Conservation (phyloP, 2,329 filamentous ascomycete genomes). For the Fusarium drepaniforme region DNA sequence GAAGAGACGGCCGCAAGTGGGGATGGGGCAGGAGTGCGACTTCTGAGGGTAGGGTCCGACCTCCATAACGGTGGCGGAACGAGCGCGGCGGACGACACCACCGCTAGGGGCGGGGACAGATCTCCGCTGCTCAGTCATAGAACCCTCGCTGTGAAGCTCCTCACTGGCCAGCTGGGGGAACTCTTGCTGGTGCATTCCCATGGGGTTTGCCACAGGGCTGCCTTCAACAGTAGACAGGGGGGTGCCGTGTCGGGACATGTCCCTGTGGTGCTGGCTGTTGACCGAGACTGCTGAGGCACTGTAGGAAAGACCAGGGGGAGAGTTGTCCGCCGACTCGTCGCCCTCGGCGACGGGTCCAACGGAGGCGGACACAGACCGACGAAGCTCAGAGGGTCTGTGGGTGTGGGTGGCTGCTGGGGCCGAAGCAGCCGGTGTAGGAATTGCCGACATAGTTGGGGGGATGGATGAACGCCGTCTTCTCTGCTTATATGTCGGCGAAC, state of each 20-base stretch:
- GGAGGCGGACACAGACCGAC: constrained; percentile 89
- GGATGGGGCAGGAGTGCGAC: constrained; percentile 99
- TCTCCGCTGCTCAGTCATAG: constrained; percentile 66
- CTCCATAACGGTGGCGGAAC: constrained; percentile 97
- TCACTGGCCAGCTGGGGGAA: constrained; percentile 73
- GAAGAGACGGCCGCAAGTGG: constrained; percentile 95
- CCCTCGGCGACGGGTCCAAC: constrained; percentile 85
- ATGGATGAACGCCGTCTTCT: constrained; percentile 93
- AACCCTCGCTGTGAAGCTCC: constrained; percentile 68
- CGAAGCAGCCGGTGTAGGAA: constrained; percentile 75
- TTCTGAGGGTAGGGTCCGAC: constrained; percentile 97
- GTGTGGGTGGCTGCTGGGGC: constrained; percentile 75
- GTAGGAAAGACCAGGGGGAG: constrained; percentile 81
- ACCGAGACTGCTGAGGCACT: constrained; percentile 76
- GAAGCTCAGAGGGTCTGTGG: constrained; percentile 88
- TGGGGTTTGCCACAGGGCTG: constrained; percentile 79
- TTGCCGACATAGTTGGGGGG: constrained; percentile 79
- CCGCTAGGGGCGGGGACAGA: constrained; percentile 78
- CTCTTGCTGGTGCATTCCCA: constrained; percentile 80
- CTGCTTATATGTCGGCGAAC: constrained; percentile 99
- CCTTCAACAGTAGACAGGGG: constrained; percentile 87
- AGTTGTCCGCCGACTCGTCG: constrained; percentile 83
- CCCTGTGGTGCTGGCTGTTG: constrained; percentile 77
- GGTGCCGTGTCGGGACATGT: constrained; percentile 91
- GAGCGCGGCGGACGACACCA: constrained; percentile 87